Percentiles rank a stretch among this genome's conserved stretches.
phyloP scores from a whole-genome alignment of 2,329 filamentous ascomycete genomes.

The Capronia americana region DNA sequence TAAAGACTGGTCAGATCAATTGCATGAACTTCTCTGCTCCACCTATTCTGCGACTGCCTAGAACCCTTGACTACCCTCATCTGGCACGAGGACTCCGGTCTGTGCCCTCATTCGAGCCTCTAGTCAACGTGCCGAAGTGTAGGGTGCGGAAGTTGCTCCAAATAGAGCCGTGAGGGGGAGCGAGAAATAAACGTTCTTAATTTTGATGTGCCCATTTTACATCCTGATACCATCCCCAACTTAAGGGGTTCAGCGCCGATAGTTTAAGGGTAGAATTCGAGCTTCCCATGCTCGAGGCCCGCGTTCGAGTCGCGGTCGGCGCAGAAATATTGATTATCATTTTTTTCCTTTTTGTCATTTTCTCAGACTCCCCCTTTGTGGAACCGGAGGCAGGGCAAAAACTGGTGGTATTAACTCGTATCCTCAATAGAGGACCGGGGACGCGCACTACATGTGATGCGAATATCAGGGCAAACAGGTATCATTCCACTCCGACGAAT shows the following conservation, averaged over 20 bases:
- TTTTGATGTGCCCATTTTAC: not conserved
- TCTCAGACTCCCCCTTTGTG: not conserved
- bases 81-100: too few relatives aligned
- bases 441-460: too few relatives aligned
- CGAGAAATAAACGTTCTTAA: not conserved
- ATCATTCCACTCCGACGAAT: too few relatives aligned
- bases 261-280: slow-evolving; percentile 43
- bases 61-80: not conserved
- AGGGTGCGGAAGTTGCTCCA: not conserved
- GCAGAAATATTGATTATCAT: not conserved
- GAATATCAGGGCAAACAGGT: too few relatives aligned
- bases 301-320: slow-evolving; percentile 38
- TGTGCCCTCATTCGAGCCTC: too few relatives aligned
- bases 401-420: too few relatives aligned
- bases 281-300: slow-evolving; percentile 42
- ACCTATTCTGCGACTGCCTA: not conserved
- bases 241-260: slow-evolving; percentile 30
- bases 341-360: slow-evolving; percentile 13
- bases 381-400: too few relatives aligned
- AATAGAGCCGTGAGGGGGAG: not conserved
- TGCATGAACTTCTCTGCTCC: not conserved
- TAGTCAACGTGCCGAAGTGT: too few relatives aligned
- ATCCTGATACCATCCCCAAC: not conserved
- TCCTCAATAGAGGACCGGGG: not conserved
- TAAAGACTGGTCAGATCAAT: not conserved